Conservation (phyloP, 352 stramenopile genomes). For the Phytophthora uliginosa region DNA sequence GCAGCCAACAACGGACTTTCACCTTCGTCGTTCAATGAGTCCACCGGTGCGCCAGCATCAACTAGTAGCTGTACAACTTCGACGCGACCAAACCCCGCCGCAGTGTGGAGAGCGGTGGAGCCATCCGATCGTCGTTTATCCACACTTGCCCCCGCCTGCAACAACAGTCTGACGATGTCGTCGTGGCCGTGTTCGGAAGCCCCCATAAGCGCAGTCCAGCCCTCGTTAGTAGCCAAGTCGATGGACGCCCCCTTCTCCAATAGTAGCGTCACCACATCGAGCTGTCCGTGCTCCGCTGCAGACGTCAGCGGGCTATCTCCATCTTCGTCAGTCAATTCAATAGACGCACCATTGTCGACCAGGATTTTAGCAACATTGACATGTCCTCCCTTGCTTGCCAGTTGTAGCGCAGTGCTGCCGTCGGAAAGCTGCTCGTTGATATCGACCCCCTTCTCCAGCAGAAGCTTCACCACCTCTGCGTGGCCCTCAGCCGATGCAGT, state of each 20-base stretch:
- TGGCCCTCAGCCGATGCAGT: neutral
- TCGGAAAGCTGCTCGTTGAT: neutral
- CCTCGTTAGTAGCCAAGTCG: conserved; percentile 5
- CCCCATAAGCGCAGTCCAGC: conserved; percentile 7
- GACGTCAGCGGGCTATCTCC: conserved; percentile 4
- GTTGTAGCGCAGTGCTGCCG: conserved; percentile 2
- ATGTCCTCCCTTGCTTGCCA: neutral
- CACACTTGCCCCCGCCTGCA: conserved; percentile 3
- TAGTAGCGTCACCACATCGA: neutral
- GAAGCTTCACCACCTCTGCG: neutral
- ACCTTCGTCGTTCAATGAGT: neutral
- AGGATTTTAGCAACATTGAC: neutral
- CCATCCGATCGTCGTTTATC: neutral
- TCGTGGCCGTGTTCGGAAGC: neutral
- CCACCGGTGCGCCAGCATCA: neutral
- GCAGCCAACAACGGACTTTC: neutral
- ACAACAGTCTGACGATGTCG: conserved; percentile 3
- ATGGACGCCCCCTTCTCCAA: conserved; percentile 3
- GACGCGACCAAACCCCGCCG: neutral
- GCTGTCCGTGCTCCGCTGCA: neutral
- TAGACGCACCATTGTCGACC: neutral
- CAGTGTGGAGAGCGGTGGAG: neutral
- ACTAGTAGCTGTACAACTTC: neutral
- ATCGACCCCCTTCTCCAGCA: neutral
- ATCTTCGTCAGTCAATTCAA: neutral